Conservation (phyloP, 495 filamentous ascomycete genomes). For the Aspergillus haitiensis region DNA sequence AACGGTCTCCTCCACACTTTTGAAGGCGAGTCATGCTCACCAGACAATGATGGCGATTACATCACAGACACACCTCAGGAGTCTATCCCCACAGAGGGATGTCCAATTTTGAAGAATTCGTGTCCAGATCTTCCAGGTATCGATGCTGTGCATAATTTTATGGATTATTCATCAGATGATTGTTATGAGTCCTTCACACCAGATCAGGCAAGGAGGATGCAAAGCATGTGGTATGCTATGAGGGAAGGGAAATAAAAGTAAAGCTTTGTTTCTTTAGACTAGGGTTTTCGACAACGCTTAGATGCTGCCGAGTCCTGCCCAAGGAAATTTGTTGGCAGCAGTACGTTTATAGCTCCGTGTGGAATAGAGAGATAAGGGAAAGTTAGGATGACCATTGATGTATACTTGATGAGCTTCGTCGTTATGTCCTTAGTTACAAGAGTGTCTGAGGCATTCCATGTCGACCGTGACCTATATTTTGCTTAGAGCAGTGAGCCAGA, state of each 20-base stretch:
- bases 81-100: slow-evolving; percentile 49
- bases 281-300: neutral
- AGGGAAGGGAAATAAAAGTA: slow-evolving; percentile 40
- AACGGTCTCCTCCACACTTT: slow-evolving; percentile 59
- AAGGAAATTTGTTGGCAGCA: too few species aligned
- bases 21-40: slow-evolving; percentile 49
- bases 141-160: slow-evolving; percentile 55
- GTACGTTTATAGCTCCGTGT: too few species aligned
- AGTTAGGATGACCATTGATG: too few species aligned
- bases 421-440: too few species aligned
- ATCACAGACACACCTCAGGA: slow-evolving; percentile 56
- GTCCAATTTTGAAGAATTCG: slow-evolving; percentile 48
- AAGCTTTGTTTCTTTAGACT: neutral
- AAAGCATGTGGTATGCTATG: slow-evolving; percentile 47
- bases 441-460: too few species aligned
- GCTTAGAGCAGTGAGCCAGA: too few species aligned
- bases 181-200: slow-evolving; percentile 52
- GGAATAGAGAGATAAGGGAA: too few species aligned
- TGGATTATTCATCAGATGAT: slow-evolving; percentile 57
- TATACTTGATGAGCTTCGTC: too few species aligned
- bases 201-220: slow-evolving; percentile 47
- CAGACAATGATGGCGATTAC: slow-evolving; percentile 47
- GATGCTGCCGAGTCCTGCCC: too few species aligned
- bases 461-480: too few species aligned
- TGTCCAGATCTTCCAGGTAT: slow-evolving; percentile 46